A percentile compares a stretch with the other conserved stretches of the same genome.
Evolutionary conservation across 306 rosid species (phyloP).

Genomic region (Inga laurina): DNA sequence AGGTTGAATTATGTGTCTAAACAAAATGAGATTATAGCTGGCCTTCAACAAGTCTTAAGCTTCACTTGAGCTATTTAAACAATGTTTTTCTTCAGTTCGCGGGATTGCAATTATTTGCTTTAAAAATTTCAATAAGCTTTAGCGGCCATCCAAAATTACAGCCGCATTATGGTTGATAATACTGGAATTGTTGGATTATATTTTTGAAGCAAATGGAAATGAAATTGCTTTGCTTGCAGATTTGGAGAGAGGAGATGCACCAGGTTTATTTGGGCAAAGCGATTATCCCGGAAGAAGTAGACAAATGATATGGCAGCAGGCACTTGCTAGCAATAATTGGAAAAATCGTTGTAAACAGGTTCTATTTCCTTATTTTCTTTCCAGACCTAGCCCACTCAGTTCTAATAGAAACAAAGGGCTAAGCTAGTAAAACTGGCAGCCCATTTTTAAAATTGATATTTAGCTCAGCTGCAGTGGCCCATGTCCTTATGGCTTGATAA

Average conservation of each 20-base stretch:
- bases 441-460: no score
- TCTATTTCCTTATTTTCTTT: neutral
- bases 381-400: neutral
- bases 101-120: neutral
- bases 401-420: no score
- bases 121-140: neutral
- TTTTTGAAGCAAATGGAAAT: constrained; percentile 21
- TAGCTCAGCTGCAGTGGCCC: no score
- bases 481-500: no score
- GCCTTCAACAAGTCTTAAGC: neutral
- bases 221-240: constrained; percentile 53
- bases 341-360: constrained; percentile 33
- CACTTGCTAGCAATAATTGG: constrained; percentile 5
- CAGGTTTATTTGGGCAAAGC: constrained; percentile 79
- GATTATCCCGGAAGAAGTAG: constrained; percentile 60
- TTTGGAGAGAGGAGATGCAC: constrained; percentile 93
- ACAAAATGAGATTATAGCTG: neutral
- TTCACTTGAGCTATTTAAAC: neutral
- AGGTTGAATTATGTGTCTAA: constrained; percentile 3
- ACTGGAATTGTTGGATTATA: constrained; percentile 2
- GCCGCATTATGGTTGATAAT: neutral
- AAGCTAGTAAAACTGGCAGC: no score
- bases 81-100: neutral
- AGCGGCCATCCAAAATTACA: neutral
- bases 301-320: constrained; percentile 43